A percentile compares a stretch with the other conserved stretches of the same genome.
phyloP scores from a whole-genome alignment of 2,329 filamentous ascomycete genomes.

The Diaporthe citrichinensis region DNA sequence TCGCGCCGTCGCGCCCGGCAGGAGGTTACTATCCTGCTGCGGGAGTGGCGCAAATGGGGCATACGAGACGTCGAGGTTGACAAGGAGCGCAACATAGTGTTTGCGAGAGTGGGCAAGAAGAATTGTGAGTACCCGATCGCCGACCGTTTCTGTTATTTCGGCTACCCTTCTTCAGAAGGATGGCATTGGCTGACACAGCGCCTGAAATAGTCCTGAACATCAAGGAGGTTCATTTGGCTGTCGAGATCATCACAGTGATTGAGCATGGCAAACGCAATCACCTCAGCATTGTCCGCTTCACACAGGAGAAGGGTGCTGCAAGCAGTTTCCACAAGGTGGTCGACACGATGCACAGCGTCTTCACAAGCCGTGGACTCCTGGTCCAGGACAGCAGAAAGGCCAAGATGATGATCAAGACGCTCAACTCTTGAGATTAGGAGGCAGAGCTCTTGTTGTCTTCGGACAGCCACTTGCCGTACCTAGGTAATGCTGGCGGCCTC shows the following conservation, averaged over 20 bases:
- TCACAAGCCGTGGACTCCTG: conserved; percentile 75
- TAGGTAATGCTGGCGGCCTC: background rate
- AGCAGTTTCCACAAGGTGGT: conserved; percentile 90
- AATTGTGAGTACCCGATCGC: conserved; percentile 77
- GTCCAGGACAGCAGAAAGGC: conserved; percentile 76
- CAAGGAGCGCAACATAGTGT: conserved; percentile 83
- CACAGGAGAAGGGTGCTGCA: conserved; percentile 91
- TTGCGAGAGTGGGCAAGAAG: conserved; percentile 79
- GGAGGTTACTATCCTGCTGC: conserved; percentile 81
- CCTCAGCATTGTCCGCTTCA: conserved; percentile 86
- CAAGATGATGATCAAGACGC: conserved; percentile 81
- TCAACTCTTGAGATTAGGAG: conserved; percentile 61
- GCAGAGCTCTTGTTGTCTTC: conserved; percentile 29
- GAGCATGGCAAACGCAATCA: conserved; percentile 84
- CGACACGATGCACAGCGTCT: conserved; percentile 79
- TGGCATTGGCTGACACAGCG: conserved; percentile 21
- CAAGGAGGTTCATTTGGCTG: conserved; percentile 89
- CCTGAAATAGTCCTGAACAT: conserved; percentile 77
- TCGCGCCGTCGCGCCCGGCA: conserved; percentile 81
- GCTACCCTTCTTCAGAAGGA: background rate
- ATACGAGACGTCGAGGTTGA: conserved; percentile 84
- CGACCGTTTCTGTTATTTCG: background rate
- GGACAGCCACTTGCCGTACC: conserved; percentile 13
- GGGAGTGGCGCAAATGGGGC: conserved; percentile 87
- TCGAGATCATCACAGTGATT: conserved; percentile 89